Evolutionary conservation across 345 rosid species (phyloP), one percentile per base, ranked within the genome.

Genomic region (Lepidium aucheri): DNA sequence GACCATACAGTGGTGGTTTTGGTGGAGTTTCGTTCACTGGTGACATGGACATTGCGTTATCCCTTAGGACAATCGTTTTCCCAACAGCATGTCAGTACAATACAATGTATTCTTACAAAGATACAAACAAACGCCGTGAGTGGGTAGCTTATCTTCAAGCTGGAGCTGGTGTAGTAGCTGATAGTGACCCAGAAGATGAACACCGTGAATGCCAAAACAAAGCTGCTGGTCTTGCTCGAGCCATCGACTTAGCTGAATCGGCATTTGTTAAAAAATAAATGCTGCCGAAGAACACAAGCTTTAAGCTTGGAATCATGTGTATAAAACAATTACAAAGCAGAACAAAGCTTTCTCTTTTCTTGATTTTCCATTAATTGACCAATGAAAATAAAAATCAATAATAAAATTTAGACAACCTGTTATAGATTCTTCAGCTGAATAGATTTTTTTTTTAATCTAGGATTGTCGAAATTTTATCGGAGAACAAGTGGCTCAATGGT

Each of bases 1-100:
- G 98, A 44, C 97, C 97, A 2, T 93, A 86, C 67, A 86, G 96
- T n/a, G 97, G 98, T 0, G 97, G 98, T 15, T 81, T 93, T 2
- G 96, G 96, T 2, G 85, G 81, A 8, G 16, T 93, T 9, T 93
- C 98, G 11, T 93, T 86, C 66, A 74, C 80, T 0, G 96, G 98
- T 0, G 89, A 86, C 60, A 79, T 90, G 96, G 97, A 93, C 79
- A 82, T 93, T 5, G 94, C 97, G 0, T 60, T 93, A 60, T 76
- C 87, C n/a, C 86, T 90, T 2, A 77, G 97, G 68, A 93, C 98
- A 1, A 85, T 93, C 0, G 84, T 93, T 11, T 90, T 93, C 82
- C 86, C 93, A 0, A 86, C 97, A 0, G 87, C 81, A 35, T 18
- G 76, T 6, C 81, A 79, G 5, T 76, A 58, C 35, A 84, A 93